These are phyloP conservation scores for Penicillium taxi DNA, from an alignment of 495 filamentous ascomycete species.

Conservation along the genomic window DNA sequence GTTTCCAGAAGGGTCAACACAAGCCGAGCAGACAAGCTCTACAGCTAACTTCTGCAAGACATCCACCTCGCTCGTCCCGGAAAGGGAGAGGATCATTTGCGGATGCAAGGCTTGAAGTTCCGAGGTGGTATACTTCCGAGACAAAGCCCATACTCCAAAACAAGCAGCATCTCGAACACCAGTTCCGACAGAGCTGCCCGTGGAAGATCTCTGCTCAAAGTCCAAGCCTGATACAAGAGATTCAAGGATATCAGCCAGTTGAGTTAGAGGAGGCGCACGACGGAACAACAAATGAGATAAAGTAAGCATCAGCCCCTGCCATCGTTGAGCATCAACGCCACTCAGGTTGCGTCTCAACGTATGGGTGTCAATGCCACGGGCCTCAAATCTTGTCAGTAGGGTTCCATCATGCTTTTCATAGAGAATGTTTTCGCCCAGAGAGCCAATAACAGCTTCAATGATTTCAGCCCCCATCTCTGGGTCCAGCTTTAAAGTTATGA, in stretches of 20 bases:
- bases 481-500: constrained; percentile 71
- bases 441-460: constrained; percentile 72
- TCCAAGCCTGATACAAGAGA: constrained; percentile 64
- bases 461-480: constrained; percentile 74
- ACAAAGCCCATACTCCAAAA: constrained; percentile 90
- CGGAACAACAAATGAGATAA: constrained; percentile 78
- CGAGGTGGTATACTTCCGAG: constrained; percentile 72
- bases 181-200: constrained; percentile 74
- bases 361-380: constrained; percentile 21
- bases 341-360: constrained; percentile 52
- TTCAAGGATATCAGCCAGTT: constrained; percentile 61
- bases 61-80: constrained; percentile 20
- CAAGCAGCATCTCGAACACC: constrained; percentile 96
- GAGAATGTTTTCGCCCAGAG: constrained; percentile 69
- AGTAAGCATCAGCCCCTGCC: constrained; percentile 88
- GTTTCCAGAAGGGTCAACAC: constrained; percentile 83
- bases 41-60: constrained; percentile 70
- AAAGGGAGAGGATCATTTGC: constrained; percentile 22
- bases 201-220: constrained; percentile 78
- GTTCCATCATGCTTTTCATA: constrained; percentile 42
- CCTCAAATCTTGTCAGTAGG: constrained; percentile 30
- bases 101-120: constrained; percentile 61
- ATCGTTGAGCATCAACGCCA: constrained; percentile 68
- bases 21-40: constrained; percentile 72
- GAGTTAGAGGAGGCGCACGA: constrained; percentile 56